Evolutionary conservation across 2,329 filamentous ascomycete species (phyloP).

Genomic region (Mariannaea sp.): DNA sequence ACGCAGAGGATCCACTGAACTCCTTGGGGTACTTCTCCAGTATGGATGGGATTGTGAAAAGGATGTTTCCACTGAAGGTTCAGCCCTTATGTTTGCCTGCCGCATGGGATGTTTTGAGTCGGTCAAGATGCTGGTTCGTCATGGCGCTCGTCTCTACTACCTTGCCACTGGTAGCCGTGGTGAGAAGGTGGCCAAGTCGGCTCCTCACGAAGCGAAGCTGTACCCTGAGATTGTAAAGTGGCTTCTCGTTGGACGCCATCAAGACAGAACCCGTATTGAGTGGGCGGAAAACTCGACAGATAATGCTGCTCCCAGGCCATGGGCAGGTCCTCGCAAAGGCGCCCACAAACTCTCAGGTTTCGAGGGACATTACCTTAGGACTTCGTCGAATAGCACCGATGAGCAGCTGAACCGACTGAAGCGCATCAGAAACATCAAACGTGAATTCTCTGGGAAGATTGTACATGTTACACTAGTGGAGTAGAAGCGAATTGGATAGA

Average conservation of each 20-base stretch:
- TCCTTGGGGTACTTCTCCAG: constrained; percentile 21
- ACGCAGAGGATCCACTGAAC: not conserved
- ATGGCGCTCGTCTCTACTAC: constrained; percentile 28
- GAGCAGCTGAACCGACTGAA: constrained; percentile 7
- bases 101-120: constrained; percentile 15
- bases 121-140: constrained; percentile 29
- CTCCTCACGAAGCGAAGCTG: constrained; percentile 15
- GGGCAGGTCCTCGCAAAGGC: constrained; percentile 27
- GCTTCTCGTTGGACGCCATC: constrained; percentile 26
- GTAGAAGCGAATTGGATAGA: not conserved
- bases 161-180: constrained; percentile 16
- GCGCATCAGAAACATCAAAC: constrained; percentile 10
- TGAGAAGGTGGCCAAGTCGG: constrained; percentile 15
- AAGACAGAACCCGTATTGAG: constrained; percentile 19
- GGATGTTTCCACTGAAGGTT: constrained; percentile 22
- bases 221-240: constrained; percentile 27
- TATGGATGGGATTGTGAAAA: constrained; percentile 26
- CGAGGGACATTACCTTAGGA: constrained; percentile 3
- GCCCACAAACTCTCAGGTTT: constrained; percentile 16
- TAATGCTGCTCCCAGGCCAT: constrained; percentile 6
- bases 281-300: not conserved
- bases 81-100: constrained; percentile 31
- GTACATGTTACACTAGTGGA: constrained; percentile 24
- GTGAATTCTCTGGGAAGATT: constrained; percentile 6
- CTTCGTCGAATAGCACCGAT: not conserved